phyloP scores from a whole-genome alignment of 129 eudicot genomes.

The Erigeron canadensis region DNA sequence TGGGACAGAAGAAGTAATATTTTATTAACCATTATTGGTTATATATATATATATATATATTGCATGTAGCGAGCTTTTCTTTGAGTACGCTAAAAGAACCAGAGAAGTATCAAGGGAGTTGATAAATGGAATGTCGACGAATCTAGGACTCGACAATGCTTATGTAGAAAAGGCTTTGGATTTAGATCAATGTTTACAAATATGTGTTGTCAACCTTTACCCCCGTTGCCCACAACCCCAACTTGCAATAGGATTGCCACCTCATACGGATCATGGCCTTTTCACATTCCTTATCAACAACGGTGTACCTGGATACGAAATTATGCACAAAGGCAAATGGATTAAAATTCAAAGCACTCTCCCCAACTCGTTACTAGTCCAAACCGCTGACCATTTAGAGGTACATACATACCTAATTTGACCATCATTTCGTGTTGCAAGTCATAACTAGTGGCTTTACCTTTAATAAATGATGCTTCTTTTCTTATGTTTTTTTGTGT shows the following conservation, averaged over 20 bases:
- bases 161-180: slow-evolving; percentile 34
- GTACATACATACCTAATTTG: slow-evolving; percentile 21
- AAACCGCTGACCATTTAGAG: slow-evolving; percentile 61
- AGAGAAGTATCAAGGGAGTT: slow-evolving; percentile 41
- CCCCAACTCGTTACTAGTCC: slow-evolving; percentile 55
- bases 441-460: background rate
- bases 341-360: slow-evolving; percentile 39
- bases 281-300: slow-evolving; percentile 50
- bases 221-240: slow-evolving; percentile 67
- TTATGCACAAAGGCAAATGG: slow-evolving; percentile 54
- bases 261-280: slow-evolving; percentile 67
- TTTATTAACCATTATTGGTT: no score
- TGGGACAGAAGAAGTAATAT: no score
- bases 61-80: slow-evolving; percentile 43
- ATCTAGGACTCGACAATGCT: slow-evolving; percentile 49
- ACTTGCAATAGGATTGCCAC: slow-evolving; percentile 54
- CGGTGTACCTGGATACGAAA: slow-evolving; percentile 46
- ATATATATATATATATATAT: background rate
- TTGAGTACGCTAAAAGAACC: slow-evolving; percentile 41
- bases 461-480: background rate
- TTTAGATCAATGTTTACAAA: slow-evolving; percentile 40
- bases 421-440: no score
- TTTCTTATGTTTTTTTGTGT: background rate
- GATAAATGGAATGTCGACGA: slow-evolving; percentile 38
- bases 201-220: slow-evolving; percentile 40